Evolutionary conservation across 2,329 filamentous ascomycete genomes (phyloP), one percentile per base, ranked within the genome.

Genomic region (Fusarium staphyleae): DNA sequence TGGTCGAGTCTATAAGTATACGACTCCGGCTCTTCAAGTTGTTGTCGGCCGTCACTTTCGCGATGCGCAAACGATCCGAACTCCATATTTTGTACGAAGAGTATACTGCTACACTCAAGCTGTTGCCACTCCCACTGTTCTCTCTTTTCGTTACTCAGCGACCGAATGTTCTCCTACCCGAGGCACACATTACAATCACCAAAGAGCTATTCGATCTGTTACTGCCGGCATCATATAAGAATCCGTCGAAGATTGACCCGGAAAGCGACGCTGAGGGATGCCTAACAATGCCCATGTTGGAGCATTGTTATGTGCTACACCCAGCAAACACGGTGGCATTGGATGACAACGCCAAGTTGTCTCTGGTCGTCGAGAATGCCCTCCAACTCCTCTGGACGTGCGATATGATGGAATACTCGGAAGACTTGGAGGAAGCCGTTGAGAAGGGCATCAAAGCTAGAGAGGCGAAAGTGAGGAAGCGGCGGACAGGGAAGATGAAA

Each of bases 281-380:
- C 14, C 66, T 85, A 35, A 79, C 78, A 5, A 66, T 72, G 16
- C 64, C 62, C 6, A 80, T 85, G 57, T 69, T 85, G 34, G 75
- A 80, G 66, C 69, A 77, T 35, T 87, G 86, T 65, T 93, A 86
- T 69, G 78, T 91, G 2, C 84, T 84, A 0, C 86, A 81, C 60
- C 78, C 87, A 0, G 88, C 90, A 1, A 86, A 83, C 52, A 84
- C 81, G 0, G 76, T 81, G 12, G 79, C 78, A 6, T 71, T 81
- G 1, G 80, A 84, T 15, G 88, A 91, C 57, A 93, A 95, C 63
- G 86, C 87, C 22, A 89, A 89, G 69, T 78, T 93, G 30, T 87
- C 87, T 2, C 72, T 93, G 9, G 71, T 89, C 24, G 74, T 91
- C 0, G 90, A 93, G 72, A 79, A 78, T 2, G 72, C 91, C 42